Percentiles rank a stretch among this genome's conserved stretches.
Evolutionary conservation across 352 stramenopile genomes (phyloP).

Genomic region (Globisporangium perplexum): DNA sequence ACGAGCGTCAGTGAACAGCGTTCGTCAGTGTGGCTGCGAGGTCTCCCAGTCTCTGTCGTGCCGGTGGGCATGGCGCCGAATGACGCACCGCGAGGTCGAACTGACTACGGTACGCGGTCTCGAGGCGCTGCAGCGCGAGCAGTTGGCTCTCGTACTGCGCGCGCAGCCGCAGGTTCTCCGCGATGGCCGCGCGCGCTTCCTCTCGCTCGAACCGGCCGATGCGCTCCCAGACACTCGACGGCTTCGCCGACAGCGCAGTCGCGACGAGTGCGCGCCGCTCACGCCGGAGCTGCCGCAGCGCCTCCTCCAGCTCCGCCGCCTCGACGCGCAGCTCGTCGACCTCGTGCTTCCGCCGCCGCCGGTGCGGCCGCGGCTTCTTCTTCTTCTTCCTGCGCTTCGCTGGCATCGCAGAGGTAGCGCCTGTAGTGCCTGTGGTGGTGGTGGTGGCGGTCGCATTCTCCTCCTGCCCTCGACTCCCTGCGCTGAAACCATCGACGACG

Average conservation of each 20-base stretch:
- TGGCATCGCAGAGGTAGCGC: too few relatives aligned
- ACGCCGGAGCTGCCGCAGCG: neutral
- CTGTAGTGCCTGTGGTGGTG: too few relatives aligned
- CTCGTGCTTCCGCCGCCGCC: too few relatives aligned
- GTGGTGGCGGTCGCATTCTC: too few relatives aligned
- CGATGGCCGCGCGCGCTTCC: neutral
- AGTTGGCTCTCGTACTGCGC: slow-evolving; percentile 3
- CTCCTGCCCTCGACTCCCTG: too few relatives aligned
- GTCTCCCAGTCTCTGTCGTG: too few relatives aligned
- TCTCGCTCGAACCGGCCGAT: slow-evolving; percentile 4
- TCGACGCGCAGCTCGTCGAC: slow-evolving; percentile 3
- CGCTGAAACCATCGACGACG: too few relatives aligned
- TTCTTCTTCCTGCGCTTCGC: too few relatives aligned
- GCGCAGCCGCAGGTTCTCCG: slow-evolving; percentile 4
- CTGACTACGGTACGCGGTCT: neutral
- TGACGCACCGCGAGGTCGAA: neutral
- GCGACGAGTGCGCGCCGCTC: neutral
- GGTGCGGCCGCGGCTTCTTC: too few relatives aligned
- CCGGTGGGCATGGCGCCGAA: too few relatives aligned
- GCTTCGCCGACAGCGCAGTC: neutral
- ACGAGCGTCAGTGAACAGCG: neutral
- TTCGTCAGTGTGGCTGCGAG: neutral
- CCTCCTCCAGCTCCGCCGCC: neutral
- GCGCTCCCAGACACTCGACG: slow-evolving; percentile 2
- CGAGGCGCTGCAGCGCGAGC: neutral